Evolutionary conservation across 345 rosid species (phyloP).

Genomic region (Gossypium mustelinum): DNA sequence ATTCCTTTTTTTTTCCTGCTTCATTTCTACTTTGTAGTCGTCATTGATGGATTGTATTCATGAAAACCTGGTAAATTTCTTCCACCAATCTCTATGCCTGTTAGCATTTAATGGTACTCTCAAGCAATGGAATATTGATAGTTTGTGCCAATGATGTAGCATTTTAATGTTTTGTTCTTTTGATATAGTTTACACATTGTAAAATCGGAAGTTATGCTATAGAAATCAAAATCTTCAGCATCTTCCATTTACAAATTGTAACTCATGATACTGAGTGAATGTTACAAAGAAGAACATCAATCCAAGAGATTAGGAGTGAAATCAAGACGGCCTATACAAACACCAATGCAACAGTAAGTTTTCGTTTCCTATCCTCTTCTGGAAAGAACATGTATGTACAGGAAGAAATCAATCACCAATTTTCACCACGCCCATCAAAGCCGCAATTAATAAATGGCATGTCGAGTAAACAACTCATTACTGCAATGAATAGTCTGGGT

Average conservation of each 20-base stretch:
- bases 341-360: constrained; percentile 22
- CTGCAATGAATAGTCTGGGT: constrained; percentile 59
- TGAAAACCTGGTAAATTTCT: neutral
- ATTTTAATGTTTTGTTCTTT: too few relatives aligned
- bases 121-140: too few relatives aligned
- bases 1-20: neutral
- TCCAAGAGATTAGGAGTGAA: neutral
- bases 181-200: too few relatives aligned
- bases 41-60: neutral
- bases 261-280: neutral
- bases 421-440: constrained; percentile 19
- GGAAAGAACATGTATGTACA: constrained; percentile 42
- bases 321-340: constrained; percentile 22
- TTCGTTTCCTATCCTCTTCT: constrained; percentile 29
- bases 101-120: too few relatives aligned
- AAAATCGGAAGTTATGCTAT: neutral
- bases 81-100: neutral
- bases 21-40: neutral
- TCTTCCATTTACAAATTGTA: neutral
- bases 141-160: too few relatives aligned
- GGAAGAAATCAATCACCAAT: constrained; percentile 23
- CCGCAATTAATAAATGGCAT: constrained; percentile 10
- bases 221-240: neutral
- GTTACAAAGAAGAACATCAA: too few relatives aligned
- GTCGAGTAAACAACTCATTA: neutral